A percentile compares a stretch with the other conserved stretches of the same genome.
These are phyloP conservation scores for Plectosphaerella plurivora DNA, from an alignment of 2,329 filamentous ascomycete species.

Conservation along the genomic window DNA sequence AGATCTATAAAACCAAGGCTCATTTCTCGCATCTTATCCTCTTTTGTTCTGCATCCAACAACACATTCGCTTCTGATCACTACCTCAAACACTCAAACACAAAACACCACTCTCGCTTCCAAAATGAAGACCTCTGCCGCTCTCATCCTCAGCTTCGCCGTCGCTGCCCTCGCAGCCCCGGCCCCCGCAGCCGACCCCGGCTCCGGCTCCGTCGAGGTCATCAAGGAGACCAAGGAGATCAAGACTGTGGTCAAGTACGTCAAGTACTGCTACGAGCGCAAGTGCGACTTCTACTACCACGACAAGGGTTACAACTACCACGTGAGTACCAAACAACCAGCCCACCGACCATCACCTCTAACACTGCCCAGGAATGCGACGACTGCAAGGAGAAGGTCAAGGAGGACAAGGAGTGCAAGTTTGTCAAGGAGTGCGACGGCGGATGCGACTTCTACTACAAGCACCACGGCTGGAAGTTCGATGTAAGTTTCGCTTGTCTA, in stretches of 20 bases:
- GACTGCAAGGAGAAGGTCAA: neutral
- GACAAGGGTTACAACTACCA: too few relatives aligned
- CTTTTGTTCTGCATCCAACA: too few relatives aligned
- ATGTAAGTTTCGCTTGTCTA: too few relatives aligned
- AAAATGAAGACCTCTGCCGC: conserved; percentile 1
- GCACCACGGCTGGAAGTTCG: neutral
- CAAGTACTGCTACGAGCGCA: too few relatives aligned
- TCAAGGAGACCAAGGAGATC: neutral
- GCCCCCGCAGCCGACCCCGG: neutral
- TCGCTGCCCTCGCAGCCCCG: neutral
- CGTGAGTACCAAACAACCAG: too few relatives aligned
- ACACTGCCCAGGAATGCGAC: neutral
- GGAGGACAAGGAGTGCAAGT: neutral
- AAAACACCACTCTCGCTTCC: neutral
- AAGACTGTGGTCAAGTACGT: neutral
- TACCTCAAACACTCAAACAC: neutral
- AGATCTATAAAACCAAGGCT: too few relatives aligned
- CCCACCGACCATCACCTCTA: too few relatives aligned
- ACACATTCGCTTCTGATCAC: neutral
- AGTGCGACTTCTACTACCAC: too few relatives aligned
- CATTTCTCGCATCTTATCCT: too few relatives aligned
- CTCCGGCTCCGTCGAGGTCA: neutral
- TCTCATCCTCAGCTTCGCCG: neutral
- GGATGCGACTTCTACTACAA: neutral
- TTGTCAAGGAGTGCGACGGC: neutral